Evolutionary conservation across 1,284 basidiomycete species (phyloP).

Genomic region (Puccinia novopanici): DNA sequence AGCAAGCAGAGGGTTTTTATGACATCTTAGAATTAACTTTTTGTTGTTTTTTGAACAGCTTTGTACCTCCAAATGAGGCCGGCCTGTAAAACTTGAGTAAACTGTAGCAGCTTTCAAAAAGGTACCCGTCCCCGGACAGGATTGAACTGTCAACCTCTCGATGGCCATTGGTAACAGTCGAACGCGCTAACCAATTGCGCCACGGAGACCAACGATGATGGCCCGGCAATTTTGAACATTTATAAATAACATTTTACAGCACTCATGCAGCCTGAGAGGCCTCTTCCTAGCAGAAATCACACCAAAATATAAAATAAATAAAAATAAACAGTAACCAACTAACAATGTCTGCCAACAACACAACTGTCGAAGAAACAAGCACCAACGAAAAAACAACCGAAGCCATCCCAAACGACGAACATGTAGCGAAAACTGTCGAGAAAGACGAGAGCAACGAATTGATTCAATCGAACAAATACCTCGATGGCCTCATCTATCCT

Average conservation of each 20-base stretch:
- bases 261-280: too few relatives aligned
- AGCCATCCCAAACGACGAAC: background rate
- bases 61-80: too few relatives aligned
- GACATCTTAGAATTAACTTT: too few relatives aligned
- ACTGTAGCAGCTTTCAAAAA: too few relatives aligned
- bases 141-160: slow-evolving; percentile 51
- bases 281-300: background rate
- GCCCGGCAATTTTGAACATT: too few relatives aligned
- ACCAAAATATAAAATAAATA: background rate
- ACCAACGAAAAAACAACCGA: background rate
- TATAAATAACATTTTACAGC: too few relatives aligned
- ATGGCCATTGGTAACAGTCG: slow-evolving; percentile 42
- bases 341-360: background rate
- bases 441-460: slow-evolving; percentile 29
- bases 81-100: too few relatives aligned
- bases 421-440: background rate
- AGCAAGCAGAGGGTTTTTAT: too few relatives aligned
- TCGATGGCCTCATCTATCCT: slow-evolving; percentile 82
- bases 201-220: slow-evolving; percentile 52
- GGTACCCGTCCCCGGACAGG: slow-evolving; percentile 42
- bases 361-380: background rate
- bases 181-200: slow-evolving; percentile 51
- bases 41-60: too few relatives aligned
- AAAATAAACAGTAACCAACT: background rate
- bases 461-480: slow-evolving; percentile 64